Conservation (phyloP, 352 stramenopile species). For the Phytophthora citrophthora region DNA sequence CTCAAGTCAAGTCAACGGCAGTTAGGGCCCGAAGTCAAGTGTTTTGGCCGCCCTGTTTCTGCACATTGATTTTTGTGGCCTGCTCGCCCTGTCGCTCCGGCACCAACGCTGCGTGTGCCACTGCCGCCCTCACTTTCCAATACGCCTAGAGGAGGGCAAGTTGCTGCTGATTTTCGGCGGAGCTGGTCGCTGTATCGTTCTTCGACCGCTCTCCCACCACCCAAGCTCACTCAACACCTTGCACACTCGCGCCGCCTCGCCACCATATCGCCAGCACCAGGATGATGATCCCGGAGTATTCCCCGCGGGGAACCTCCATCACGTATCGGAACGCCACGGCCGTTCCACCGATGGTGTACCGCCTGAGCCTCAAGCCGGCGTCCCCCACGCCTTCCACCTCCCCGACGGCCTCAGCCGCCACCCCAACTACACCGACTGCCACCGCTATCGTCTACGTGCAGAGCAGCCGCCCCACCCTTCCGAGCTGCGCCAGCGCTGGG, state of each 20-base stretch:
- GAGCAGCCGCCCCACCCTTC: slow-evolving; percentile 24
- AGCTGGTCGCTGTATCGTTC: slow-evolving; percentile 40
- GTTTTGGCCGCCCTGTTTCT: slow-evolving; percentile 9
- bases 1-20: slow-evolving; percentile 11
- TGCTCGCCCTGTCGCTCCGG: slow-evolving; percentile 34
- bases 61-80: slow-evolving; percentile 24
- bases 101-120: slow-evolving; percentile 15
- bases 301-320: slow-evolving; percentile 45
- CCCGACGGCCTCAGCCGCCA: slow-evolving; percentile 9
- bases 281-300: slow-evolving; percentile 57
- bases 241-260: slow-evolving; percentile 1
- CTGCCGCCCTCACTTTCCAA: slow-evolving; percentile 27
- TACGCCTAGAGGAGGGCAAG: slow-evolving; percentile 13
- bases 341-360: slow-evolving; percentile 40
- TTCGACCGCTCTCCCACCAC: slow-evolving; percentile 19
- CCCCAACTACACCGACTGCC: slow-evolving; percentile 13
- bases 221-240: not conserved
- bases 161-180: slow-evolving; percentile 5
- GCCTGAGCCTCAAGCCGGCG: slow-evolving; percentile 45
- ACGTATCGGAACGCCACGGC: slow-evolving; percentile 33
- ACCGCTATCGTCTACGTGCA: slow-evolving; percentile 25
- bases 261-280: slow-evolving; percentile 30
- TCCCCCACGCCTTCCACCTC: slow-evolving; percentile 21
- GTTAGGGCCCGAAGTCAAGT: no score
- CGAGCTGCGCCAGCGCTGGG: slow-evolving; percentile 27